Evolutionary conservation across 2,329 filamentous ascomycete species (phyloP).

Genomic region (Xylariaceae sp.): DNA sequence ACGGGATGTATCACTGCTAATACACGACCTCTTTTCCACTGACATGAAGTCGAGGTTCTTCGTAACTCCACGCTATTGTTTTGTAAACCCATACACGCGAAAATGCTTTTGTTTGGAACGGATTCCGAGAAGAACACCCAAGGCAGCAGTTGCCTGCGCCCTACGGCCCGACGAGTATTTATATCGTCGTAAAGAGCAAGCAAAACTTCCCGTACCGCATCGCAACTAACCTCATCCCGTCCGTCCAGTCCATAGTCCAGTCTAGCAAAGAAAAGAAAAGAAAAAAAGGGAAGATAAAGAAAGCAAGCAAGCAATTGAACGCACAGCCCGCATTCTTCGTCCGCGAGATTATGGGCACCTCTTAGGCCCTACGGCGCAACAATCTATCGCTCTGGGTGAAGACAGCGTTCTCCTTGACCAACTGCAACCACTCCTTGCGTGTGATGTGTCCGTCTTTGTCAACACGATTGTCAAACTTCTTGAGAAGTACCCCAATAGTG

Average conservation of each 20-base stretch:
- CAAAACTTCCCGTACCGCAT: background rate
- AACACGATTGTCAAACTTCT: slow-evolving; percentile 49
- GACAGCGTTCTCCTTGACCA: slow-evolving; percentile 52
- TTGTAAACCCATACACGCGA: too few species aligned
- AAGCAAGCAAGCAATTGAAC: background rate
- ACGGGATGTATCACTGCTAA: background rate
- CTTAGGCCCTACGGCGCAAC: slow-evolving; percentile 38
- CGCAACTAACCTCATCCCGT: background rate
- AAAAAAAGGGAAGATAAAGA: too few species aligned
- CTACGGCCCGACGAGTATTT: background rate
- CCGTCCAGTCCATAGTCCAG: background rate
- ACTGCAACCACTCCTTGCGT: slow-evolving; percentile 51
- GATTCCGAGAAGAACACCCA: background rate
- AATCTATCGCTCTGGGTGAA: slow-evolving; percentile 54
- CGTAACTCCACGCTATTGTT: background rate
- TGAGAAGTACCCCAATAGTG: slow-evolving; percentile 49
- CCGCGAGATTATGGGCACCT: too few species aligned
- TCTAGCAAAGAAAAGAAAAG: background rate
- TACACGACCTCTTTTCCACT: background rate
- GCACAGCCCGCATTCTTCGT: background rate
- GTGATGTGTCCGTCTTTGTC: slow-evolving; percentile 47
- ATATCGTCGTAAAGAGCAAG: background rate
- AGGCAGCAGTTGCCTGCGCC: background rate
- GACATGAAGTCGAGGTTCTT: background rate
- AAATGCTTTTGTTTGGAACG: too few species aligned